Base-by-base conservation (phyloP, 2,329 filamentous ascomycete species). In the Aspergillus clavatus region DNA sequence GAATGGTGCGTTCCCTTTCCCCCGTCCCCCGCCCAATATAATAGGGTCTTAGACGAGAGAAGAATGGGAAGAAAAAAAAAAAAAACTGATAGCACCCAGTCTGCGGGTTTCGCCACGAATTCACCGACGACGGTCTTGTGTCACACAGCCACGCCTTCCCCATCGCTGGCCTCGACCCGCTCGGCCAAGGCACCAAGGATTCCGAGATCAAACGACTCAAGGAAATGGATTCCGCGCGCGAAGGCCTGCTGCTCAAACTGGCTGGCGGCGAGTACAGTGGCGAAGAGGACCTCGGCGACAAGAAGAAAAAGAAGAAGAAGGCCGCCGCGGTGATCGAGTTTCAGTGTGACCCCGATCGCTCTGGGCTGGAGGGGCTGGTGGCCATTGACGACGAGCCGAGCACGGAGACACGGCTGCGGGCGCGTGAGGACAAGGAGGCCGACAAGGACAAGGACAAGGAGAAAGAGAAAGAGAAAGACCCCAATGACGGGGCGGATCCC, bases 241-340 rank as follows among this genome's bases (percentile, higher is more conserved):
- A 93, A 55, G 90, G 91, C 1, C 59, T 95, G 8, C 77, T 82
- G 12, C 65, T 93, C 1, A 80, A 84, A 49, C 66, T 95, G 40
- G 72, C 79, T 39, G 84, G 82, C 6, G 79, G 77, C 10, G 67
- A 72, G 38, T 76, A 76, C 40, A 63, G 70, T n/a, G 73, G 75
- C 5, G n/a, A n/a, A n/a, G n/a, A n/a, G n/a, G n/a, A n/a, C n/a
- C n/a, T n/a, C n/a, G n/a, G n/a, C n/a, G n/a, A n/a, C n/a, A 43
- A 71, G 59, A 46, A 62, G 43, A 70, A 70, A 22, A 72, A 80
- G 48, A 86, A 94, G 66, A 83, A 81, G 59, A 43, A 52, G 18
- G 58, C 65, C 1, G 50, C 54, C 3, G 87, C 89, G 3, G 78
- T 95, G 7, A 80, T 97, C 43, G 87, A 95, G 59, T 89, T 97